Base-by-base conservation (phyloP, 306 rosid genomes). In the Begonia peltatifolia region DNA sequence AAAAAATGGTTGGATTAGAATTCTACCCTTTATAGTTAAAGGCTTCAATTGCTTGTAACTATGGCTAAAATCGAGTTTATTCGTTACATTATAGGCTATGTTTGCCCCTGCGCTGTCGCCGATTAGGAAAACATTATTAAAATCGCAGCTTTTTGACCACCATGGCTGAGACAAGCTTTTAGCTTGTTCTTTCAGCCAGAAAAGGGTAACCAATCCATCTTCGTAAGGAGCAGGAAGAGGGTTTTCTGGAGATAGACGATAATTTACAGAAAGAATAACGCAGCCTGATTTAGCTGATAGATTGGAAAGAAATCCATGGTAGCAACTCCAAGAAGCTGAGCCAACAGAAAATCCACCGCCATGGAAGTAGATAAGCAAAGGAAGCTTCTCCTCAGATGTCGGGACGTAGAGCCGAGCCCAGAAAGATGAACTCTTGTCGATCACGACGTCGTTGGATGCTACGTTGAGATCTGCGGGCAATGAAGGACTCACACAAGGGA, bases 61-160 rank as follows among this genome's bases (percentile, higher is more conserved):
- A 43, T 38, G 17, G 58, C 61, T 52, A 2, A 47, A 54, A 57
- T 51, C 55, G 54, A 81, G 42, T 53, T 68, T 66, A 2, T 54
- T 56, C 56, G 77, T 78, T 46, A 82, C 76, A 36, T 78, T 70
- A 56, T 79, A 65, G 17, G 82, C 95, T 59, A 84, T 80, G 71
- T 89, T 89, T 53, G 75, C 97, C n/a, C 95, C 95, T 0, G 97
- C 95, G 65, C 95, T 82, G 14, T 89, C 97, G 11, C 97, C 97
- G 2, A 64, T 75, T 36, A 88, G 57, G 70, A 79, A 81, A 14
- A 82, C 65, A 50, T 65, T 74, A 15, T 74, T 71, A 16, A 84
- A 74, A 59, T 84, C 78, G 52, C 84, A 87, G 6, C 54, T 66
- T 38, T 10, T 17, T 18, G 68, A 55, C 94, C 93, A 88, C 87